Conservation (phyloP, 441 rosid genomes). For the Biscutella laevigata region DNA sequence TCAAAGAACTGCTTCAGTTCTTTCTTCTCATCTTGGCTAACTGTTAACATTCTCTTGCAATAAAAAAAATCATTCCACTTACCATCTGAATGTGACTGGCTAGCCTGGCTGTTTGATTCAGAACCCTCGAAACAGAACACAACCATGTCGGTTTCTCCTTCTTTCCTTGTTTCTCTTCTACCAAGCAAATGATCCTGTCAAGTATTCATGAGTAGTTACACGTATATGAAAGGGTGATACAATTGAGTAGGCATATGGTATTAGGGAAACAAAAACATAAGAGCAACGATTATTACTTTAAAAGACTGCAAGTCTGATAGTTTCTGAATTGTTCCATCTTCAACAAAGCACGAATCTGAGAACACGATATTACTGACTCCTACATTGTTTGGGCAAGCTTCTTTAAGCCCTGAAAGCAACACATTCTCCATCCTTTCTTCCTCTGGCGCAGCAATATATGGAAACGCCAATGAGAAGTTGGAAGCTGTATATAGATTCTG, state of each 20-base stretch:
- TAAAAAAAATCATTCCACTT: constrained; percentile 25
- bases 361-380: constrained; percentile 48
- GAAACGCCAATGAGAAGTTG: constrained; percentile 89
- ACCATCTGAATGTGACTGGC: constrained; percentile 49
- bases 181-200: constrained; percentile 59
- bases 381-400: constrained; percentile 50
- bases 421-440: constrained; percentile 60
- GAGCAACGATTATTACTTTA: constrained; percentile 35
- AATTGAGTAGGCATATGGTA: background rate
- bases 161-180: constrained; percentile 46
- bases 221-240: background rate
- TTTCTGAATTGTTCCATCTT: constrained; percentile 51
- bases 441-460: constrained; percentile 58
- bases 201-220: constrained; percentile 8
- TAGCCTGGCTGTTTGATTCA: constrained; percentile 32
- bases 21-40: background rate
- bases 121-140: constrained; percentile 56
- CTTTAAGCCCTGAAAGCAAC: constrained; percentile 56
- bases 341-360: constrained; percentile 59
- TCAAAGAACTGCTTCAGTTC: background rate
- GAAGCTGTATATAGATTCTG: constrained; percentile 58
- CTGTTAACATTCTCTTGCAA: background rate
- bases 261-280: background rate
- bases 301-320: constrained; percentile 50
- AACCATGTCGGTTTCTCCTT: constrained; percentile 60